Percentiles rank a stretch among this genome's conserved stretches.
These are phyloP conservation scores for Stylosanthes scabra DNA, from an alignment of 331 rosid species.

Conservation along the genomic window DNA sequence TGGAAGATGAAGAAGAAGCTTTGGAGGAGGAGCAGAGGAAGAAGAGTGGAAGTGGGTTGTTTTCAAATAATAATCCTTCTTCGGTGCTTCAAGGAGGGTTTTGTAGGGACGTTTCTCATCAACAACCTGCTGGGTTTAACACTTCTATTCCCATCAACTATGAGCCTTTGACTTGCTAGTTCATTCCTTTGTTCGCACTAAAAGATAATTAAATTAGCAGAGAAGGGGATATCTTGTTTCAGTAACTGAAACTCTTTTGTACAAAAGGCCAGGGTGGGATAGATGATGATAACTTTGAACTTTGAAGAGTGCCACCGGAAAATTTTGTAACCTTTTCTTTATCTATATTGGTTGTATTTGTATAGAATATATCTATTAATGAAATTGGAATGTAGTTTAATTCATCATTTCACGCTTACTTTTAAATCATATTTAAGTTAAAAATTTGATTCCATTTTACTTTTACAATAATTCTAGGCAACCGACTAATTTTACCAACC, in stretches of 20 bases:
- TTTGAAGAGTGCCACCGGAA: slow-evolving; percentile 47
- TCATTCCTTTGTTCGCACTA: not conserved
- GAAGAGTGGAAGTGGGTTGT: slow-evolving; percentile 39
- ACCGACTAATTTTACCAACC: no score
- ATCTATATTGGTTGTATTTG: no score
- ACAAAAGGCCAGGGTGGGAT: slow-evolving; percentile 43
- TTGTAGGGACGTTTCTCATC: slow-evolving; percentile 84
- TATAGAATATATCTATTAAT: no score
- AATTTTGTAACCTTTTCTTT: slow-evolving; percentile 61
- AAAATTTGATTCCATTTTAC: no score
- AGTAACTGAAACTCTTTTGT: slow-evolving; percentile 42
- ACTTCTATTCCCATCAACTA: slow-evolving; percentile 81
- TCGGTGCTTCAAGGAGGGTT: slow-evolving; percentile 76
- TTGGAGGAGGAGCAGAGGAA: slow-evolving; percentile 72
- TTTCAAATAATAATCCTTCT: slow-evolving; percentile 41
- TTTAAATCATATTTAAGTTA: no score
- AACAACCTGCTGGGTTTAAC: slow-evolving; percentile 73
- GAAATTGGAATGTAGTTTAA: not conserved
- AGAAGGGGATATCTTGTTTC: slow-evolving; percentile 16
- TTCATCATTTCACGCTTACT: no score
- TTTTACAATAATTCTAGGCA: no score
- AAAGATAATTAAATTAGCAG: no score
- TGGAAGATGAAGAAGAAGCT: slow-evolving; percentile 79
- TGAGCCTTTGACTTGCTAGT: slow-evolving; percentile 84
- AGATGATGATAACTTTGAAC: slow-evolving; percentile 39